Conservation (phyloP, 2,329 filamentous ascomycete genomes). For the Epichloe coenophiala region DNA sequence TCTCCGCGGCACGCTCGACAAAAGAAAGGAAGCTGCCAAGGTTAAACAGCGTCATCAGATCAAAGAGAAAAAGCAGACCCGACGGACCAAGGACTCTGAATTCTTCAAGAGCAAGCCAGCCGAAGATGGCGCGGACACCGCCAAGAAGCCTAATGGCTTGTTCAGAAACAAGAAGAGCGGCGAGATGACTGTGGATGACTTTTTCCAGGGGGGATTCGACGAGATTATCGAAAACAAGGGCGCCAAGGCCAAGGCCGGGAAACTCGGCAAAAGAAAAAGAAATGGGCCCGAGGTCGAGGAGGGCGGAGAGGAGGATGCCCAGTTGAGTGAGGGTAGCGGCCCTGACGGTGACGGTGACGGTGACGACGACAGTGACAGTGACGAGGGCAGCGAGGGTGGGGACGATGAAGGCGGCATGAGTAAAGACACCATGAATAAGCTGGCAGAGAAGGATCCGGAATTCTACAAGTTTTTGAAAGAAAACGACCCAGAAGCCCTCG, state of each 20-base stretch:
- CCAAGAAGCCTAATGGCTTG: constrained; percentile 29
- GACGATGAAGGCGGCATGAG: constrained; percentile 59
- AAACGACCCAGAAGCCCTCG: constrained; percentile 84
- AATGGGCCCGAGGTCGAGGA: constrained; percentile 33
- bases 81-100: constrained; percentile 41
- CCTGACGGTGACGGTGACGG: constrained; percentile 27
- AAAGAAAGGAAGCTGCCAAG: constrained; percentile 74
- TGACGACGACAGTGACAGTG: constrained; percentile 27
- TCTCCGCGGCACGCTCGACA: constrained; percentile 75
- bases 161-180: constrained; percentile 42
- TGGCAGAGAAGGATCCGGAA: constrained; percentile 89
- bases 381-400: constrained; percentile 26
- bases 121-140: constrained; percentile 20
- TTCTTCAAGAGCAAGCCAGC: constrained; percentile 40
- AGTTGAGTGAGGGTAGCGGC: constrained; percentile 24
- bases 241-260: constrained; percentile 34
- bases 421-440: constrained; percentile 70
- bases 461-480: constrained; percentile 97
- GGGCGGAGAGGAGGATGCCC: constrained; percentile 27
- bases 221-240: constrained; percentile 49
- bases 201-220: constrained; percentile 93
- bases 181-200: constrained; percentile 94
- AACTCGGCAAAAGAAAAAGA: constrained; percentile 60
- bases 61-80: constrained; percentile 62
- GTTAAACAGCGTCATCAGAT: constrained; percentile 83